Base-by-base conservation (phyloP, 106 monocot genomes). In the Cymbidium sinense region DNA sequence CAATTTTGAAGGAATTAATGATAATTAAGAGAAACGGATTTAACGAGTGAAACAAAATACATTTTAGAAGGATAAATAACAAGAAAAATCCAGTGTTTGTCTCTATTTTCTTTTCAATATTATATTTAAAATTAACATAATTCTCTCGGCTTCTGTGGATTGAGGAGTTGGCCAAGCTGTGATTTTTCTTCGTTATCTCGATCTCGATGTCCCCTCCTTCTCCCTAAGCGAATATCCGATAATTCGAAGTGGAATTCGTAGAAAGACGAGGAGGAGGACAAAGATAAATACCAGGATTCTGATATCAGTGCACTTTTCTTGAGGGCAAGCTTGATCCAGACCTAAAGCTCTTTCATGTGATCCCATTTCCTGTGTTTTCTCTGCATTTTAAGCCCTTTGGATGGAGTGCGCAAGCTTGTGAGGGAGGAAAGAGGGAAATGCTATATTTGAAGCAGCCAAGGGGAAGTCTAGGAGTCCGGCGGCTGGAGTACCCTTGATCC, bases 371-470 rank as follows among this genome's bases (percentile, higher is more conserved):
- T 7, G 27, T 25, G 21, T 71, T 50, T 23, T 81, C 34, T 43
- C 4, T 17, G 2, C 25, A 13, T 50, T 31, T 75, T 15, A 76
- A 50, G 21, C 33, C 18, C 23, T 47, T 44, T 44, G 25, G 35
- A 74, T 47, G 74, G 39, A 65, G 33, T 51, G 35, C 5, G n/a
- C 71, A 39, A n/a, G 37, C 35, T 5, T 43, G 73, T 70, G 70
- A 35, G 21, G 75, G 70, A 62, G 69, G 84, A n/a, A 70, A 18
- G 41, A 35, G 67, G 35, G 75, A 47, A 70, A 79, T 79, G 84
- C 64, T 87, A 23, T 84, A 84, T 86, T 44, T 81, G 81, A 87
- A 87, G 84, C 81, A 73, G 44, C 87, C 84, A 39, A 67, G 43
- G 54, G 33, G 77, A 58, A 76, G 74, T 73, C 73, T 82, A 73